Percentiles rank a stretch among this genome's conserved stretches.
Evolutionary conservation across 73 alveolate genomes (phyloP).

Genomic region (Blepharisma japonicum): DNA sequence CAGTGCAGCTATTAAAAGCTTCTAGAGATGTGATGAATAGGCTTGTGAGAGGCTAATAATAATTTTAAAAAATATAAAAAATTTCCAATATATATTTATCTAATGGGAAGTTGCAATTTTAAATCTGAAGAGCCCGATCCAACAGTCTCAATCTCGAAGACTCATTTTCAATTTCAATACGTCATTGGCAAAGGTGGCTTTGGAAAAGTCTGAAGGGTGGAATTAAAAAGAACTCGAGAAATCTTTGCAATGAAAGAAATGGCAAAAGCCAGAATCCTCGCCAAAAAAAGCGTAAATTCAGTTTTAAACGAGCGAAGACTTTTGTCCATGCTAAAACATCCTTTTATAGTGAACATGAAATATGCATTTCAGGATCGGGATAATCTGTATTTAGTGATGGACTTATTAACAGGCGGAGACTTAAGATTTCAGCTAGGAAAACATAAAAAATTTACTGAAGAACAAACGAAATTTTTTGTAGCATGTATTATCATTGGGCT

Average conservation of each 20-base stretch:
- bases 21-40: too few relatives aligned
- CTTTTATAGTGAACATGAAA: slow-evolving; percentile 84
- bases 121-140: too few relatives aligned
- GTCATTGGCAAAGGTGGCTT: slow-evolving; percentile 90
- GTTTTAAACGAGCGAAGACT: slow-evolving; percentile 86
- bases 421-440: slow-evolving; percentile 81
- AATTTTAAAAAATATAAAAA: too few relatives aligned
- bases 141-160: slow-evolving; percentile 15
- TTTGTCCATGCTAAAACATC: slow-evolving; percentile 68
- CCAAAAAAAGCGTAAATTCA: slow-evolving; percentile 78
- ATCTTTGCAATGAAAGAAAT: not conserved
- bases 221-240: too few relatives aligned
- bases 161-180: slow-evolving; percentile 42
- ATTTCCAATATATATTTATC: too few relatives aligned
- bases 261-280: slow-evolving; percentile 46
- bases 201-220: slow-evolving; percentile 55
- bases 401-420: slow-evolving; percentile 91
- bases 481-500: slow-evolving; percentile 51
- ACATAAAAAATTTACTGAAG: slow-evolving; percentile 80
- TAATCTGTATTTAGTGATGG: slow-evolving; percentile 83
- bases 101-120: too few relatives aligned
- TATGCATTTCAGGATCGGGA: slow-evolving; percentile 91
- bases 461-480: slow-evolving; percentile 60
- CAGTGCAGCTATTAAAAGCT: too few relatives aligned
- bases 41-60: too few relatives aligned